Evolutionary conservation across 495 filamentous ascomycete species (phyloP), one percentile per base, ranked within the genome.

Genomic region (Endocarpon pusillum): DNA sequence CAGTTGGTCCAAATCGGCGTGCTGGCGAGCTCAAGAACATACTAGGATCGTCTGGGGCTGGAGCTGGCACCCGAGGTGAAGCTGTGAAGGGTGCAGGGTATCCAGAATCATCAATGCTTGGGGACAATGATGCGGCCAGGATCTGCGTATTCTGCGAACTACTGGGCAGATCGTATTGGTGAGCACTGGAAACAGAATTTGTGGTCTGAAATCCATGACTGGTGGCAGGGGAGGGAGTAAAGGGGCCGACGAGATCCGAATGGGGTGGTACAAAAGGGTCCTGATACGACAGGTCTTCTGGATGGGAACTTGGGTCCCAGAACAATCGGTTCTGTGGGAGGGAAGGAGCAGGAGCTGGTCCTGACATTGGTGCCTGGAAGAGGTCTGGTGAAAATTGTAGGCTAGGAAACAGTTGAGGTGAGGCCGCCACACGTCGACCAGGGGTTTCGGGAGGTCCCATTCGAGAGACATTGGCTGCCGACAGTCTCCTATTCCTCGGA

Each of bases 251-350:
- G 45, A 26, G 28, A 31, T 31, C 19, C 7, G 28, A 31, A 5
- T 15, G 12, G 12, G 5, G 28, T 5, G 28, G 5, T 14, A 17
- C 7, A 5, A 31, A 14, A 5, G 14, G 5, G 5, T 14, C 28
- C 12, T 31, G 28, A 14, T n/a, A 11, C 4, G 31, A 18, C 4
- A 29, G 1, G 29, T 35, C 22, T 4, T 52, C 51, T n/a, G n/a
- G n/a, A n/a, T n/a, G n/a, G 1, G 60, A 43, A 32, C 72, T 65
- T 10, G 76, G 60, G 39, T 86, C 82, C 80, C 81, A 89, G 47
- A 85, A 84, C 18, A 75, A 50, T 34, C 71, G 69, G 25, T 74
- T 64, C 40, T 75, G 71, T 4, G 65, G 66, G 37, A 76, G 76
- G 33, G 67, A 65, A 6, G 77, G 72, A 15, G 74, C 79, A 4